Evolutionary conservation across 306 rosid genomes (phyloP).

Genomic region (Lupinus albus): DNA sequence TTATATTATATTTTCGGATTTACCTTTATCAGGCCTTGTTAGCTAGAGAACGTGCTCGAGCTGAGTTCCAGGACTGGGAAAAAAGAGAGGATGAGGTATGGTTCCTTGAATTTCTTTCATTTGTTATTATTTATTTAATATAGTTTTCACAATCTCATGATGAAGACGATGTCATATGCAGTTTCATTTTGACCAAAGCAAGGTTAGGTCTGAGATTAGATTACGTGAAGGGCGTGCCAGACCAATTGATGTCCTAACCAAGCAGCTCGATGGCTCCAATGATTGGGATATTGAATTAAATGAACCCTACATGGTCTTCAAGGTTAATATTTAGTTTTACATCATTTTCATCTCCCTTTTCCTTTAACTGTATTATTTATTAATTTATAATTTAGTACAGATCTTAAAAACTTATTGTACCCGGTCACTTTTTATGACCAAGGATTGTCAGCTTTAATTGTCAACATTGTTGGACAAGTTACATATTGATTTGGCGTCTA

Average conservation of each 20-base stretch:
- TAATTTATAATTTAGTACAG: too few species aligned
- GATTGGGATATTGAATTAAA: constrained; percentile 85
- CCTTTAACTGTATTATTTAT: background rate
- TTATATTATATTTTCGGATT: constrained; percentile 33
- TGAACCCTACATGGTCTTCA: constrained; percentile 94
- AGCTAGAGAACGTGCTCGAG: constrained; percentile 96
- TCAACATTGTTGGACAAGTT: constrained; percentile 28
- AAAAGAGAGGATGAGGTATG: constrained; percentile 96
- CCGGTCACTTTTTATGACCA: background rate
- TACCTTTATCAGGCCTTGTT: constrained; percentile 71
- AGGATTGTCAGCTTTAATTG: constrained; percentile 5
- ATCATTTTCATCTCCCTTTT: constrained; percentile 14
- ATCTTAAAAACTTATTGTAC: background rate
- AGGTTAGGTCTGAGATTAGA: constrained; percentile 94
- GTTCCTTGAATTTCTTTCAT: constrained; percentile 19
- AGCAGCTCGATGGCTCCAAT: constrained; percentile 83
- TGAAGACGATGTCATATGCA: constrained; percentile 44
- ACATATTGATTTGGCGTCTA: constrained; percentile 37
- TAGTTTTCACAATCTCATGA: constrained; percentile 33
- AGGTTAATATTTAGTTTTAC: constrained; percentile 53
- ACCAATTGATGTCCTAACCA: constrained; percentile 88
- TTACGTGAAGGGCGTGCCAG: constrained; percentile 93
- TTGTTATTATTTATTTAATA: constrained; percentile 31
- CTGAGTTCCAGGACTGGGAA: constrained; percentile 99
- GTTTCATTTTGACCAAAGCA: constrained; percentile 99